Evolutionary conservation across 148 eudicot genomes (phyloP), one percentile per base, ranked within the genome.

Genomic region (Vaccinium myrtillus): DNA sequence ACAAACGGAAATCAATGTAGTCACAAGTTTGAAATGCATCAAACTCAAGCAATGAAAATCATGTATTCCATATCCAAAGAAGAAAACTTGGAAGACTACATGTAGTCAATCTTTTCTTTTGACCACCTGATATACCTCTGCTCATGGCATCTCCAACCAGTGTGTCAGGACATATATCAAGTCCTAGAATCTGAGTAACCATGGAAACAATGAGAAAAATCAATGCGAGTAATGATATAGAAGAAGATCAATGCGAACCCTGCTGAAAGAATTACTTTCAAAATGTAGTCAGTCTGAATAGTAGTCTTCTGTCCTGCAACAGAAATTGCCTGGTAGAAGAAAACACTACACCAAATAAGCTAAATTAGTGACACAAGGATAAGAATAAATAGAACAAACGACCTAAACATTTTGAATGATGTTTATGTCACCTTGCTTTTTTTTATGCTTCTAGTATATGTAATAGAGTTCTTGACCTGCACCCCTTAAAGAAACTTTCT

Each of bases 111-210:
- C 97, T 90, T 83, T 92, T 95, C 90, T 95, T 95, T 82, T 95
- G 95, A 74, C 98, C 98, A 73, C 98, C 96, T 49, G 96, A 94
- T 51, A 95, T 91, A 39, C 98, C 97, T 92, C 92, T 88, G 81
- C 89, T 95, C 98, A 95, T 95, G 81, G 87, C 95, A 88, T 95
- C 92, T 65, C 98, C 98, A 77, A 87, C 87, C 61, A 90, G 23
- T 30, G 88, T 93, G 87, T 95, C 96, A 53, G 95, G 89, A 89
- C 98, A 95, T 9, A 88, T 76, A 85, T 94, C 97, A 78, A 95
- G 93, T 71, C 98, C 98, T 75, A 94, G 90, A 91, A 95, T 93
- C 96, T 95, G 90, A 18, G 46, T 36, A 49, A 43, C 67, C 10
- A 79, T n/a, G 70, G 36, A 51, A 75, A 83, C 14, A 75, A 50